A percentile compares a stretch with the other conserved stretches of the same genome.
Conservation (phyloP, 345 rosid species). For the Salix koriyanagi region DNA sequence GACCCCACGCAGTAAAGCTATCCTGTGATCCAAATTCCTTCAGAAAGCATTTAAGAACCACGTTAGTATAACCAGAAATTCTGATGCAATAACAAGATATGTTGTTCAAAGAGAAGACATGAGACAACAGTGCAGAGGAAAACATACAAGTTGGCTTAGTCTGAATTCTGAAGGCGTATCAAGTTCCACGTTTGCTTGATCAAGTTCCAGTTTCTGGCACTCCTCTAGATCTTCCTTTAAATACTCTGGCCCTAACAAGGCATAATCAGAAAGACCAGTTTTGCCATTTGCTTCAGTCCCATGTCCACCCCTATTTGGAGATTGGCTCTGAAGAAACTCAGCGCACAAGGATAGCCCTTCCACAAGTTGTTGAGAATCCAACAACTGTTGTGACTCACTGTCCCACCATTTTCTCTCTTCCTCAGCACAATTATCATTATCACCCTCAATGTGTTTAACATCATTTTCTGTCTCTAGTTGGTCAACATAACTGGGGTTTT, state of each 20-base stretch:
- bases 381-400: conserved; percentile 60
- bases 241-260: conserved; percentile 59
- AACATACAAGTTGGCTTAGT: conserved; percentile 85
- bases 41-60: conserved; percentile 1
- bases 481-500: conserved; percentile 18
- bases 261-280: conserved; percentile 70
- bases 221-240: conserved; percentile 86
- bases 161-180: conserved; percentile 94
- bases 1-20: conserved; percentile 76
- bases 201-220: conserved; percentile 66
- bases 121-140: background rate
- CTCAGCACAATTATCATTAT: conserved; percentile 39
- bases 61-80: background rate
- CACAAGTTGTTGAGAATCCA: conserved; percentile 87
- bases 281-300: conserved; percentile 34
- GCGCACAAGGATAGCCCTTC: conserved; percentile 84
- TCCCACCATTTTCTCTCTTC: conserved; percentile 80
- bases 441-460: conserved; percentile 26
- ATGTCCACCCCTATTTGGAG: conserved; percentile 57
- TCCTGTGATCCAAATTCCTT: conserved; percentile 97
- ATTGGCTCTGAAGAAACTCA: conserved; percentile 73
- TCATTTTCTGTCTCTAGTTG: conserved; percentile 22
- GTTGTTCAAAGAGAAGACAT: background rate
- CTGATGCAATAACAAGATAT: background rate
- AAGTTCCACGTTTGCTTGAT: conserved; percentile 71